Conservation (phyloP, 2,329 filamentous ascomycete genomes). For the Xylariomycetidae sp. region DNA sequence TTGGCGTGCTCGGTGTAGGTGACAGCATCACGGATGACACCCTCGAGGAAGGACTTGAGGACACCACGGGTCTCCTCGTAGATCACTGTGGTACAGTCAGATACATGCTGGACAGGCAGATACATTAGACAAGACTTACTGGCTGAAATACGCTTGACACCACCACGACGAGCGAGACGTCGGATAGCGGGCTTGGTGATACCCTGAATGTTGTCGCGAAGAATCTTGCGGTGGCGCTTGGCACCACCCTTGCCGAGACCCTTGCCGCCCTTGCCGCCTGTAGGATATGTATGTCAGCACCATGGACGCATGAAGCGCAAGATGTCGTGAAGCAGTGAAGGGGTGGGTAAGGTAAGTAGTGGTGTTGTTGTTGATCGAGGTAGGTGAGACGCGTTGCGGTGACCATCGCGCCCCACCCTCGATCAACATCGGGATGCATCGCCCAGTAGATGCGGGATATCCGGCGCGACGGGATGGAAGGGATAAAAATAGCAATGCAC, state of each 20-base stretch:
- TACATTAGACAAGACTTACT: conserved; percentile 57
- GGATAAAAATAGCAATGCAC: conserved; percentile 30
- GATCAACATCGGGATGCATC: too few species aligned
- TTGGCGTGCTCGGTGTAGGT: conserved; percentile 81
- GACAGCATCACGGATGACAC: conserved; percentile 72
- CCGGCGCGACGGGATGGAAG: conserved; percentile 11
- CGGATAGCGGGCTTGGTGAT: conserved; percentile 98
- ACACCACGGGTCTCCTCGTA: conserved; percentile 80
- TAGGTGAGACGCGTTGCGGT: conserved; percentile 24
- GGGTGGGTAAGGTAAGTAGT: background rate
- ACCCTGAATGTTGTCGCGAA: conserved; percentile 99
- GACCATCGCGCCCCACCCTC: conserved; percentile 19
- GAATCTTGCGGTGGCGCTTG: conserved; percentile 98
- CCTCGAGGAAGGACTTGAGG: conserved; percentile 77
- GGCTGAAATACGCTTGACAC: conserved; percentile 99
- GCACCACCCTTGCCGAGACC: conserved; percentile 96
- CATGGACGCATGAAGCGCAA: background rate
- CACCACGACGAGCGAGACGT: conserved; percentile 96
- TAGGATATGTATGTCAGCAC: conserved; percentile 39
- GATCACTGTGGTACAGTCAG: conserved; percentile 54
- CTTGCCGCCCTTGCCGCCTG: conserved; percentile 94
- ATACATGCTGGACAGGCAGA: too few species aligned
- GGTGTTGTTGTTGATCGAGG: conserved; percentile 3
- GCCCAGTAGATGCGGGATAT: too few species aligned
- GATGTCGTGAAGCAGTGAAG: background rate